Evolutionary conservation across 139 green algal species (phyloP), one percentile per base, ranked within the genome.

Genomic region (Limnomonas spitsbergensis): DNA sequence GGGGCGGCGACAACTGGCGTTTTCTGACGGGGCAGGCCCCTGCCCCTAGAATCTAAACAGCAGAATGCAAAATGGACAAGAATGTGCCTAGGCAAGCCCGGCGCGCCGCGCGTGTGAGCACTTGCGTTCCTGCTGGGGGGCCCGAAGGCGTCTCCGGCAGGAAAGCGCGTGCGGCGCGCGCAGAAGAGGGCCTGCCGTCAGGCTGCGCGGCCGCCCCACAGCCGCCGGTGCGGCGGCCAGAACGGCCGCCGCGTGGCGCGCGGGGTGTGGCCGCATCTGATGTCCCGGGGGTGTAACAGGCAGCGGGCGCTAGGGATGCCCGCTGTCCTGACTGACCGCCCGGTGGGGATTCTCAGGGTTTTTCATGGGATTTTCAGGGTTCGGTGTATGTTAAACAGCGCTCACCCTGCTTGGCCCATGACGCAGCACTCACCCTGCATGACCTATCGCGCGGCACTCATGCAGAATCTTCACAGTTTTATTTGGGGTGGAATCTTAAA

Each of bases 231-330:
- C 47, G 20, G 14, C 20, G 47, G 20, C 47, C 47, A 61, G 20
- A 61, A 61, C 47, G 47, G 47, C 47, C 47, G 20, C 14, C 14
- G 47, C 47, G 47, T 61, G 14, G 47, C 47, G 20, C 14, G 47
- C 20, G 20, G 47, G 14, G 14, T 14, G 20, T 14, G 47, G 20
- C 14, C 24, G 68, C 29, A 52, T 82, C 31, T 78, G 70, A 38
- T 87, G 38, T 87, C n/a, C 82, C 82, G 81, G 75, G 26, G 78
- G 82, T 82, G 82, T 87, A 87, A 87, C 82, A 84, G 82, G 67
- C 79, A 36, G 9, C 35, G 37, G 40, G 75, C 79, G 82, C 56
- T 38, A 61, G n/a, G 0, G 35, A 39, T 31, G 7, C 66, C 75
- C 76, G 35, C 36, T 54, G 71, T 53, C 82, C 78, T 87, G 82